Evolutionary conservation across 208 protist genomes (phyloP), one percentile per base, ranked within the genome.

Genomic region (Kentomonas sorsogonicus): DNA sequence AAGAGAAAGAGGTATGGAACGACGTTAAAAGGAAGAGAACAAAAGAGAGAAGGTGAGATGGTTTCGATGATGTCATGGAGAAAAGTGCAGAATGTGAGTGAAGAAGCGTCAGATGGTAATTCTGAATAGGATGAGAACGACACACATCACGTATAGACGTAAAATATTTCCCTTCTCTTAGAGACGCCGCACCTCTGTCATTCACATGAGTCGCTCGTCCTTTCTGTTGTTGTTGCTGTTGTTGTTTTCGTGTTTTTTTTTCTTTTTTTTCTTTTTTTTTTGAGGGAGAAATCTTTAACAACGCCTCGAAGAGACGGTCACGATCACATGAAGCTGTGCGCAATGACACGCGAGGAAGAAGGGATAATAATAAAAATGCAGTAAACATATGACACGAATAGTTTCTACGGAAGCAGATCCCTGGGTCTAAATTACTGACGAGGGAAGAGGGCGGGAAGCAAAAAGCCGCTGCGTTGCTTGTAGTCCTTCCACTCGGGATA

Each of bases 391-490:
- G n/a, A n/a, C n/a, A n/a, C n/a, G n/a, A n/a, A n/a, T n/a, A n/a
- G n/a, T n/a, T n/a, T n/a, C n/a, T n/a, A n/a, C n/a, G n/a, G n/a
- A n/a, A n/a, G n/a, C n/a, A n/a, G n/a, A n/a, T n/a, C n/a, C n/a
- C n/a, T n/a, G n/a, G n/a, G n/a, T n/a, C n/a, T n/a, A n/a, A n/a
- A n/a, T n/a, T n/a, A n/a, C n/a, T n/a, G n/a, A n/a, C n/a, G n/a
- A n/a, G n/a, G n/a, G n/a, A n/a, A n/a, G 46, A 88, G 33, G 18
- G 63, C 44, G 20, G 87, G 87, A n/a, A 86, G 65, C n/a, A 94
- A 62, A 10, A 91, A 62, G 6, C 82, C 72, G 20, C 64, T 81
- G 13, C 53, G 67, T 2, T 52, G 62, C 7, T 56, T 75, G 58
- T 94, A 94, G 1, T 55, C 57, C 26, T 51, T 62, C 88, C 88